Percentiles rank a stretch among this genome's conserved stretches.
Evolutionary conservation across 345 rosid genomes (phyloP).

Genomic region (Adansonia digitata): DNA sequence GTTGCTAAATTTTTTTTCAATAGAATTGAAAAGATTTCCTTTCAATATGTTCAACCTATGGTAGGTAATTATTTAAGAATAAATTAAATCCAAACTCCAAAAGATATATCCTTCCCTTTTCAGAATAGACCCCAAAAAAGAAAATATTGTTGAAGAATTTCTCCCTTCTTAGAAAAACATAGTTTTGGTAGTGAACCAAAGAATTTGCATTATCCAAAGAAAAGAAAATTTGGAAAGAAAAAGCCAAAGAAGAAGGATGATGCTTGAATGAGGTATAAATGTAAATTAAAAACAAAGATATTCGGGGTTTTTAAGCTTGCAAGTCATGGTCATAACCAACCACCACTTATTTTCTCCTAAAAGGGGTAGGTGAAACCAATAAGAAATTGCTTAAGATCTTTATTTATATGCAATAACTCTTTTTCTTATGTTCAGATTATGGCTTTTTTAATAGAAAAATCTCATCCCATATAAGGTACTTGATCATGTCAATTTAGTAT

Average conservation of each 20-base stretch:
- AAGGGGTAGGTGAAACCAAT: constrained; percentile 7
- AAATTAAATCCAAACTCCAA: background rate
- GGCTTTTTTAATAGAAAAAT: too few relatives aligned
- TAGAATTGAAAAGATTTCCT: too few relatives aligned
- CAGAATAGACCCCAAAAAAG: background rate
- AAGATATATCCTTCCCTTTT: background rate
- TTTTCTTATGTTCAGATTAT: too few relatives aligned
- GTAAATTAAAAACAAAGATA: background rate
- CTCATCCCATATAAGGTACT: background rate
- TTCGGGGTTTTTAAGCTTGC: background rate
- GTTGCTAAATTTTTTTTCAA: too few relatives aligned
- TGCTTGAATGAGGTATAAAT: background rate
- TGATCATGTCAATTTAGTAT: background rate
- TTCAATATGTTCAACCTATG: background rate
- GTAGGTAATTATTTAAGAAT: background rate
- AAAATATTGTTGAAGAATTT: constrained; percentile 2
- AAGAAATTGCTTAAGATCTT: background rate
- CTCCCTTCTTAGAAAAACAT: background rate
- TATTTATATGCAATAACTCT: too few relatives aligned
- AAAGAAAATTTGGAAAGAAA: background rate
- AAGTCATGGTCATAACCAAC: constrained; percentile 9
- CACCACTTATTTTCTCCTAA: background rate
- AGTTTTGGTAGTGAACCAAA: too few relatives aligned
- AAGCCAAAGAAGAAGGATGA: background rate
- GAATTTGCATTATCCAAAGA: background rate